Base-by-base conservation (phyloP, 345 rosid species). In the Heritiera fomes region DNA sequence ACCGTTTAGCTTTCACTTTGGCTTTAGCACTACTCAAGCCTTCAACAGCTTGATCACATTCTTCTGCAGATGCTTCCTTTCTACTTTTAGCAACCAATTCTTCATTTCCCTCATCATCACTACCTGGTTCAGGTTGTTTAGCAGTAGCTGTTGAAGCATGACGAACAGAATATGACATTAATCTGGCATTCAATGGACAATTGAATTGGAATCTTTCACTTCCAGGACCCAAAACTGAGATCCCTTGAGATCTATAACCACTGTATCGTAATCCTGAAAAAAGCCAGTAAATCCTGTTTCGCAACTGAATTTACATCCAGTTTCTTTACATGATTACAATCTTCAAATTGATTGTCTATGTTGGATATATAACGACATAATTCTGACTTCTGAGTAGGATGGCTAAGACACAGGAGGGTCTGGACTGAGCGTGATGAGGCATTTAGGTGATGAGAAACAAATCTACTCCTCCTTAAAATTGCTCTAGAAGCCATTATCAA, bases 11-110 rank as follows among this genome's bases (percentile, higher is more conserved):
- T 80, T 92, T 92, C 55, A 90, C 98, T 85, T 93, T 95, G 18
- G 97, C 98, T 86, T 93, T 93, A 45, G 81, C 96, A 68, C 90
- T 82, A 80, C 87, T 93, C 79, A 95, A 79, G 52, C 91, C 98
- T 88, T 93, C 98, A 77, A 95, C 94, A 18, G 98, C 98, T 84
- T 92, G 92, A 88, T 95, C 98, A 83, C 98, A 95, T 68, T 95
- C 97, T 86, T 93, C 97, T 0, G 98, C 91, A 23, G 97, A 93
- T 82, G 98, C 95, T 87, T 93, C 92, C 85, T 92, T 92, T 49
- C 69, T 82, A 83, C 85, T 91, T 59, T 87, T 88, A 80, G 38
- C 64, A 82, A 78, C 64, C 75, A 73, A 83, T 56, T 86, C 82
- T 62, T 76, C 90, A 64, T 86, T 86, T 81, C 82, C 80, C 66